phyloP scores from a whole-genome alignment of 805 yeast genomes.

The Cephaloascus albidus region DNA sequence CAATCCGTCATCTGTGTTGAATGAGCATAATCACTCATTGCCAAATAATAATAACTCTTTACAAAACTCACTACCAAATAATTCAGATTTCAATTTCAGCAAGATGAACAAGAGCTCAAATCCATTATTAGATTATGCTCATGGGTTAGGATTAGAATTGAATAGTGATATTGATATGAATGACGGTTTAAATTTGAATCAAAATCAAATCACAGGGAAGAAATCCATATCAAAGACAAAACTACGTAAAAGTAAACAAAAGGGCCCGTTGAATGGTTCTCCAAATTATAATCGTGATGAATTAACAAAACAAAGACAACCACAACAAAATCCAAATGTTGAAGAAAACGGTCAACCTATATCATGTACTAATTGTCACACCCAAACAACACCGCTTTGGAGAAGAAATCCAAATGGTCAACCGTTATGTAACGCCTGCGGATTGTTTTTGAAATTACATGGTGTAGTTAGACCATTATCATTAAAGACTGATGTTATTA shows the following conservation, averaged over 20 bases:
- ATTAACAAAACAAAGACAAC: neutral
- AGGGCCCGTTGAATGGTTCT: neutral
- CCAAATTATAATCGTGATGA: neutral
- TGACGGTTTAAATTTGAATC: neutral
- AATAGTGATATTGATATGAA: slow-evolving; percentile 2
- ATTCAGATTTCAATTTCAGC: neutral
- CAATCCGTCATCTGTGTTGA: neutral
- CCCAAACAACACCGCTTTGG: slow-evolving; percentile 93
- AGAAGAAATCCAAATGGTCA: slow-evolving; percentile 87
- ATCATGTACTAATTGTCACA: slow-evolving; percentile 80
- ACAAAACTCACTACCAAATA: neutral
- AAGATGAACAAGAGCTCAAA: neutral
- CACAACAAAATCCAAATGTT: neutral
- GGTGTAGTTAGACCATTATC: slow-evolving; percentile 94
- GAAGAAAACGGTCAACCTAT: neutral
- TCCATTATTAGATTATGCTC: slow-evolving; percentile 6
- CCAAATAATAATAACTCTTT: too few relatives aligned
- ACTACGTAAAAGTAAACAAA: neutral
- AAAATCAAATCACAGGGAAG: neutral
- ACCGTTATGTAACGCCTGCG: slow-evolving; percentile 95
- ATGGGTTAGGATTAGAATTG: slow-evolving; percentile 5
- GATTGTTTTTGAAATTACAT: slow-evolving; percentile 81
- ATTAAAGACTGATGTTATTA: slow-evolving; percentile 84
- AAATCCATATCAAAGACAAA: neutral
- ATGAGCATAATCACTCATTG: neutral